Evolutionary conservation across 306 rosid species (phyloP).

Genomic region (Crotalaria pallida): DNA sequence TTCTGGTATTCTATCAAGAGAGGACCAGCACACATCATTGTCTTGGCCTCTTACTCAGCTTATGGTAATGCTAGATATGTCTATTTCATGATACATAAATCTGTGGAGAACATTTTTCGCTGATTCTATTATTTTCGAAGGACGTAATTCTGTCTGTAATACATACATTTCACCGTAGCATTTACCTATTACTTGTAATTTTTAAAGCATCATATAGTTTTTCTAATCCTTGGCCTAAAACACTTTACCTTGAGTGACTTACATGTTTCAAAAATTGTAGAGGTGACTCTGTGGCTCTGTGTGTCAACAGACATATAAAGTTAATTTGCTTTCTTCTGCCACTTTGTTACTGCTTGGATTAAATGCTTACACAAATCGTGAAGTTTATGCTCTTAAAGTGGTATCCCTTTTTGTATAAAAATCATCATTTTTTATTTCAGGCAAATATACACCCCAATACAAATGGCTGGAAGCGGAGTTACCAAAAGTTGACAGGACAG

Average conservation of each 20-base stretch:
- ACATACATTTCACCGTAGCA: background rate
- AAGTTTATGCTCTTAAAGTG: background rate
- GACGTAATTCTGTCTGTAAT: background rate
- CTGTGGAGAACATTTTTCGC: background rate
- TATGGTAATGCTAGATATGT: slow-evolving; percentile 40
- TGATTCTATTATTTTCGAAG: background rate
- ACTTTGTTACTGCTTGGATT: background rate
- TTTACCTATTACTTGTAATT: background rate
- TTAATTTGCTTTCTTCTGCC: background rate
- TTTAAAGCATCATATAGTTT: background rate
- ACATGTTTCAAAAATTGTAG: background rate
- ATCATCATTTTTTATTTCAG: slow-evolving; percentile 28
- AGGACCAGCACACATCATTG: slow-evolving; percentile 78
- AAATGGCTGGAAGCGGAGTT: slow-evolving; percentile 73
- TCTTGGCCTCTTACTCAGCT: slow-evolving; percentile 77
- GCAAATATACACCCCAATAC: slow-evolving; percentile 82
- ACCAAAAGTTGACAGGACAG: slow-evolving; percentile 62
- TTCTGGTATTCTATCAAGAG: slow-evolving; percentile 90
- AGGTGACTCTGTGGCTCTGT: background rate
- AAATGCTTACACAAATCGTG: background rate
- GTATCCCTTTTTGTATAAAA: background rate
- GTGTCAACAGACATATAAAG: background rate
- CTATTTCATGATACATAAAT: background rate
- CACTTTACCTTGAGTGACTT: background rate
- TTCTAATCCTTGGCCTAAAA: background rate